Evolutionary conservation across 2,329 filamentous ascomycete species (phyloP).

Genomic region (Fusarium foetens): DNA sequence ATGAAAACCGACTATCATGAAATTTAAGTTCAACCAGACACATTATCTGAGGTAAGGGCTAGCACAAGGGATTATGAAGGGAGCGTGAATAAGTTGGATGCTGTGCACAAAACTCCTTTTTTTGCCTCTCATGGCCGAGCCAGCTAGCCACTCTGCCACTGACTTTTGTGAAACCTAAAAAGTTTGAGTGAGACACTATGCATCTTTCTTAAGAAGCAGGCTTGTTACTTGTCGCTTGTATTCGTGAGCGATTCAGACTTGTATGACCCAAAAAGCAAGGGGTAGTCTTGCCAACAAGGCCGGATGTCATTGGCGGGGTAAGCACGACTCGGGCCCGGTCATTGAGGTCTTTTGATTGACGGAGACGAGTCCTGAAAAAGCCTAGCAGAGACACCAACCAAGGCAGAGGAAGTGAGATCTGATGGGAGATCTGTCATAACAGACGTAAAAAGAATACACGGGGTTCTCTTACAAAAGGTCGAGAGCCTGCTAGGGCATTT

Average conservation of each 20-base stretch:
- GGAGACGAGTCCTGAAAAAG: constrained; percentile 12
- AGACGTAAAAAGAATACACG: neutral
- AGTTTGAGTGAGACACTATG: constrained; percentile 32
- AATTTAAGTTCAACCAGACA: neutral
- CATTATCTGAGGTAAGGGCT: constrained; percentile 17
- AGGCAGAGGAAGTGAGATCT: constrained; percentile 37
- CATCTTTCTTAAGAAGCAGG: constrained; percentile 7
- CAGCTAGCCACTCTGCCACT: constrained; percentile 4
- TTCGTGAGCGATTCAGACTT: constrained; percentile 22
- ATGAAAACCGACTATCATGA: neutral
- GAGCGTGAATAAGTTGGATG: constrained; percentile 1
- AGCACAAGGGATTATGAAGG: constrained; percentile 20
- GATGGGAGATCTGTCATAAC: constrained; percentile 23
- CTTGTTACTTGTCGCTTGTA: constrained; percentile 4
- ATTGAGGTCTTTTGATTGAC: constrained; percentile 19
- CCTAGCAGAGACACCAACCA: constrained; percentile 19
- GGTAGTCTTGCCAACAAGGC: constrained; percentile 19
- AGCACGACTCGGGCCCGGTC: constrained; percentile 14
- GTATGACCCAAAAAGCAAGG: constrained; percentile 41
- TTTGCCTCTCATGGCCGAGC: constrained; percentile 17
- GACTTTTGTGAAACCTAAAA: neutral
- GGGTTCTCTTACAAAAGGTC: neutral
- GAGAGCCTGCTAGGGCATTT: neutral
- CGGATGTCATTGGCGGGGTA: constrained; percentile 30
- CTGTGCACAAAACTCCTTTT: constrained; percentile 21